Base-by-base conservation (phyloP, 805 yeast genomes). In the Kodamaea leandrae region DNA sequence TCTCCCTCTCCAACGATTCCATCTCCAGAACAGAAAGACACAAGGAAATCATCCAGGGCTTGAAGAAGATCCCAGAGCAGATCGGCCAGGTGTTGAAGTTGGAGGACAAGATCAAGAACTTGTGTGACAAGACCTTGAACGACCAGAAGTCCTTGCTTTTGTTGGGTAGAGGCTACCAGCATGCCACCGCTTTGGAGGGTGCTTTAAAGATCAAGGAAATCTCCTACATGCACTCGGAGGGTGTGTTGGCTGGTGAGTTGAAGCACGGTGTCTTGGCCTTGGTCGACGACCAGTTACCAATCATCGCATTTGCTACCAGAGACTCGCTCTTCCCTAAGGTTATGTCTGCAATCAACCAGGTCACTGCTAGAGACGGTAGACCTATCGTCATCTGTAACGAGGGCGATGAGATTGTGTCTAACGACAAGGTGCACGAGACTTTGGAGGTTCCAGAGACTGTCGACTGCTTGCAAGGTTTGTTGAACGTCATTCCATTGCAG, bases 151-250 rank as follows among this genome's bases (percentile, higher is more conserved):
- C 96, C 2, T 75, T 93, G 60, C 74, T 93, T 58, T 76, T 93
- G 55, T 77, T 93, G 50, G 99, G 99, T 46, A 86, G 99, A 71
- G 99, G 99, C 40, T 90, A 86, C 70, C 99, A 93, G 71, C 83
- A 77, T 64, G 99, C 99, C 10, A 83, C 96, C 49, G 98, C 99
- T 17, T 76, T 93, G 56, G 99, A 93, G 71, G 99, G 99, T 61
- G 99, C 99, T 9, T 78, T 93, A 58, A 93, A 93, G 72, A 91
- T 93, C 63, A 93, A 93, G 71, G 99, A 93, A 68, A 93, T 93
- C 48, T 91, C 98, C 2, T 93, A 93, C 66, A 93, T 93, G 88
- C 99, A 93, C 65, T 88, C 97, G 15, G 99, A 93, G 72, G 99
- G 99, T 73, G 96, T 93, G 40, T 80, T 93, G 51, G 99, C 99